Evolutionary conservation across 805 yeast species (phyloP).

Genomic region (Priceomyces carsonii): DNA sequence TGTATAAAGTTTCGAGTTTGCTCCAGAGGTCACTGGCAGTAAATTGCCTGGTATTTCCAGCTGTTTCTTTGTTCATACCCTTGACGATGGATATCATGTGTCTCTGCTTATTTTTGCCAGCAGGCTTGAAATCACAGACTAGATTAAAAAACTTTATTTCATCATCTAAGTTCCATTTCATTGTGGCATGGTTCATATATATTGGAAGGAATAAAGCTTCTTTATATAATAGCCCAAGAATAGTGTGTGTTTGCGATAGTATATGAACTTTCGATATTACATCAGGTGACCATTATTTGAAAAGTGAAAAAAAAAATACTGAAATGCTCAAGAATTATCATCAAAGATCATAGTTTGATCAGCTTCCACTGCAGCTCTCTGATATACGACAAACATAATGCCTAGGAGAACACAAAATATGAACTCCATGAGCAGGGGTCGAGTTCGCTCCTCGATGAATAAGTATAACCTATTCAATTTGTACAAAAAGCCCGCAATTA

Average conservation of each 20-base stretch:
- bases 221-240: too few species aligned
- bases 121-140: conserved; percentile 67
- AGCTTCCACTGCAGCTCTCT: too few species aligned
- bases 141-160: conserved; percentile 63
- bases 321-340: conserved; percentile 1
- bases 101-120: conserved; percentile 52
- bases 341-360: too few species aligned
- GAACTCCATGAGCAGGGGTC: conserved; percentile 62
- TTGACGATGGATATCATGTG: conserved; percentile 44
- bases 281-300: too few species aligned
- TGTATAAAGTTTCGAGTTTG: conserved; percentile 53
- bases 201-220: too few species aligned
- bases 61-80: conserved; percentile 31
- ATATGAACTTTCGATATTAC: too few species aligned
- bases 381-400: too few species aligned
- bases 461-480: conserved; percentile 87
- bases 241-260: too few species aligned
- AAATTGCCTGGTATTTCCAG: conserved; percentile 22
- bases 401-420: conserved; percentile 61
- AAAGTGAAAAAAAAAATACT: background rate
- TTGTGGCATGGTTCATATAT: conserved; percentile 4
- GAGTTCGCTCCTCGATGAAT: conserved; percentile 88
- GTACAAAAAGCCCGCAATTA: conserved; percentile 65
- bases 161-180: conserved; percentile 58
- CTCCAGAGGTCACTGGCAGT: conserved; percentile 57